Base-by-base conservation (phyloP, 1,139 yeast genomes). In the Blastobotrys raffinosifermentans region DNA sequence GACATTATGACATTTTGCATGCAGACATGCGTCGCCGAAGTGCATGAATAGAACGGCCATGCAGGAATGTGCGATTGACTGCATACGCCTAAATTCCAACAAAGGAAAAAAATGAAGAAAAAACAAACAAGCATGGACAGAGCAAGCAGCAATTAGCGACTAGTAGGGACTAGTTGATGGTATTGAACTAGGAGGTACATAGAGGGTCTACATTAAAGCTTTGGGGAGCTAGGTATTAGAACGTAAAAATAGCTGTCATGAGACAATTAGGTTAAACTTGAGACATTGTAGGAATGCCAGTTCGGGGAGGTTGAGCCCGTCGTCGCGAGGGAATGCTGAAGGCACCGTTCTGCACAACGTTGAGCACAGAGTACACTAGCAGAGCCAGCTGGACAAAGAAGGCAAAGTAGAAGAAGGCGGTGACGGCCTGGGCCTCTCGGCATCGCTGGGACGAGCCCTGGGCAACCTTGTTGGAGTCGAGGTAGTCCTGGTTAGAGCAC, bases 391-490 rank as follows among this genome's bases (percentile, higher is more conserved):
- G 81, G 61, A 80, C 67, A 60, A 80, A 77, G 71, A 82, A 78
- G 44, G 93, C 72, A 64, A 91, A 80, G 80, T 77, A 91, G 58
- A 87, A 75, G 80, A 91, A 91, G 46, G 95, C 95, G 54, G 75
- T 75, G 26, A 85, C 68, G 47, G 94, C 94, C 72, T 91, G 97
- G 43, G 94, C 91, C 70, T 84, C 80, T 74, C 96, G 85, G 72
- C 98, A 91, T 72, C 96, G 78, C 54, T 75, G 81, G 19, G 67
- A 51, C 32, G 80, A 71, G 50, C 94, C 94, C 69, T 85, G 89
- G 48, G 81, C 64, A 50, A 87, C 74, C 47, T 64, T 66, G 73
- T 89, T 86, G 51, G 50, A 31, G 51, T 77, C 69, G 50, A 86
- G 47, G 72, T 85, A 87, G 40, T 40, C 49, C 45, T 69, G 50